These are phyloP conservation scores for Nakaseomyces kungkrabaensis DNA, from an alignment of 1,139 yeast genomes.

Conservation along the genomic window DNA sequence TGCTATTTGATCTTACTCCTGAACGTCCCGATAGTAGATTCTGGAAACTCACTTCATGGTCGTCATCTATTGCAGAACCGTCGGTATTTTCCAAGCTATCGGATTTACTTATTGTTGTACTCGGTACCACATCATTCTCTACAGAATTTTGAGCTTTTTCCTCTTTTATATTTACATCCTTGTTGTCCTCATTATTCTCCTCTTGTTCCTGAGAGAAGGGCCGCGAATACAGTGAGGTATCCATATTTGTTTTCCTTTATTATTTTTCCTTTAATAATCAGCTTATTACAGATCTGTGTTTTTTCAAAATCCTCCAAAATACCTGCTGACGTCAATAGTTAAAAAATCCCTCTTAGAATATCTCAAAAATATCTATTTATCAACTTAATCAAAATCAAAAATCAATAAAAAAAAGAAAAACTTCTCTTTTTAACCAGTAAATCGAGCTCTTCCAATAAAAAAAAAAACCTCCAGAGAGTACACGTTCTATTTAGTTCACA, in stretches of 20 bases:
- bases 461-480: not conserved
- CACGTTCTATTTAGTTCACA: too few relatives aligned
- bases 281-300: too few relatives aligned
- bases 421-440: not conserved
- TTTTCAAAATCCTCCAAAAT: too few relatives aligned
- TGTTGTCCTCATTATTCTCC: not conserved
- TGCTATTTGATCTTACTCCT: not conserved
- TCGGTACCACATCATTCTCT: not conserved
- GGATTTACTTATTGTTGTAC: not conserved
- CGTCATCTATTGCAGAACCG: not conserved
- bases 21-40: not conserved
- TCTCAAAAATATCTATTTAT: too few relatives aligned
- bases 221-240: not conserved
- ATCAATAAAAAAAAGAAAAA: not conserved
- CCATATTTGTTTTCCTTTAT: not conserved
- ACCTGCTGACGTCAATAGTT: too few relatives aligned
- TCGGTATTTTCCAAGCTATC: not conserved
- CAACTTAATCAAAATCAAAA: not conserved
- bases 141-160: not conserved
- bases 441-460: not conserved
- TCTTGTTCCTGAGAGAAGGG: slow-evolving; percentile 1
- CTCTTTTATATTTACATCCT: not conserved
- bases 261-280: not conserved
- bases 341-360: too few relatives aligned
- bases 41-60: not conserved